Evolutionary conservation across 2,329 filamentous ascomycete genomes (phyloP).

Genomic region (Exutisphaerella laricina): DNA sequence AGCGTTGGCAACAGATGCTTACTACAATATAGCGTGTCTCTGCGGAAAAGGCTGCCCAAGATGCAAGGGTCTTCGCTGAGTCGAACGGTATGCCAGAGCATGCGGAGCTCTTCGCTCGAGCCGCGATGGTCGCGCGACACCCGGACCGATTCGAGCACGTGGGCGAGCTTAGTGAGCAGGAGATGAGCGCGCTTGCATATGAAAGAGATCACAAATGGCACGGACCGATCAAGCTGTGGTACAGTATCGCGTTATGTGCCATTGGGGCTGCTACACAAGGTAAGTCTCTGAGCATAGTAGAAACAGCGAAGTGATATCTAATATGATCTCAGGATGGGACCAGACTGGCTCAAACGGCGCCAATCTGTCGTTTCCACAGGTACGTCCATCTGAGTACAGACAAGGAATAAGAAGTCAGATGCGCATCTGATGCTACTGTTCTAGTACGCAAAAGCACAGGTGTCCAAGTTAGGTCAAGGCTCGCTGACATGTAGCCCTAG

Average conservation of each 20-base stretch:
- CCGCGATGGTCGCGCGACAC: slow-evolving; percentile 66
- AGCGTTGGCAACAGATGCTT: slow-evolving; percentile 10
- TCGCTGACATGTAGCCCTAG: slow-evolving; percentile 30
- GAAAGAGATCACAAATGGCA: slow-evolving; percentile 65
- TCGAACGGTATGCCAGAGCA: slow-evolving; percentile 34
- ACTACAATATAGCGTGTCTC: slow-evolving; percentile 29
- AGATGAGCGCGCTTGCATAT: slow-evolving; percentile 54
- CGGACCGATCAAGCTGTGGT: slow-evolving; percentile 56
- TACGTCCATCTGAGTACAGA: no score
- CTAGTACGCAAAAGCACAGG: no score
- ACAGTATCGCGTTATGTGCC: slow-evolving; percentile 52
- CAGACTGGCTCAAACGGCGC: slow-evolving; percentile 33
- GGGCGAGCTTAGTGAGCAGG: slow-evolving; percentile 54
- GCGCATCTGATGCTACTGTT: no score
- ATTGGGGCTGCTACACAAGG: slow-evolving; percentile 31
- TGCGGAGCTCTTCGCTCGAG: slow-evolving; percentile 34
- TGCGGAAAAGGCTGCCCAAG: slow-evolving; percentile 28
- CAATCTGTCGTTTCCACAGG: slow-evolving; percentile 27
- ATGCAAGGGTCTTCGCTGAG: slow-evolving; percentile 34
- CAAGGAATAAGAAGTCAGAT: no score
- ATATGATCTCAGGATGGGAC: slow-evolving; percentile 28
- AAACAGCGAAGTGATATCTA: no score
- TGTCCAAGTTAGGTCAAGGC: no score
- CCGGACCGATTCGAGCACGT: slow-evolving; percentile 59
- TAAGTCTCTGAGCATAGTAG: no score